A percentile compares a stretch with the other conserved stretches of the same genome.
Conservation (phyloP, 2,329 filamentous ascomycete genomes). For the Pseudogymnoascus sp. region DNA sequence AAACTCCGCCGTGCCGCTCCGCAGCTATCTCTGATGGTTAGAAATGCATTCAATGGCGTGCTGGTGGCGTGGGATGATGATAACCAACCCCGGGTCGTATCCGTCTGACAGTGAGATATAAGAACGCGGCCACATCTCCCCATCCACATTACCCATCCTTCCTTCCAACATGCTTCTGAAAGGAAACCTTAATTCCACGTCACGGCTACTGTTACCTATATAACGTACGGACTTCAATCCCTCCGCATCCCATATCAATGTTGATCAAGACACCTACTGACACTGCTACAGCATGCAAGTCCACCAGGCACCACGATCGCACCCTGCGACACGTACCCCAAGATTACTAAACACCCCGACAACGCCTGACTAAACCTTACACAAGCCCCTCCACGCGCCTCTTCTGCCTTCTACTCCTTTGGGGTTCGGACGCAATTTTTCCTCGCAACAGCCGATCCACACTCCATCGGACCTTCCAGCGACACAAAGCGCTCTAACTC, state of each 20-base stretch:
- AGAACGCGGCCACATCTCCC: not conserved
- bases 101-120: not conserved
- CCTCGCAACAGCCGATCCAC: not conserved
- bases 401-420: slow-evolving; percentile 1
- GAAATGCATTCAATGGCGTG: not conserved
- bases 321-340: not conserved
- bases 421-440: not conserved
- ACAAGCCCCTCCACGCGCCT: not conserved
- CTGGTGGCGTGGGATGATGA: not conserved
- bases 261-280: not conserved
- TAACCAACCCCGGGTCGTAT: not conserved
- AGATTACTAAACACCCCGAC: not conserved
- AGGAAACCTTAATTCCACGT: slow-evolving; percentile 1
- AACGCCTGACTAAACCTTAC: slow-evolving; percentile 1
- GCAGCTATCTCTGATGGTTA: not conserved
- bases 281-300: not conserved
- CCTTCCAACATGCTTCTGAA: not conserved
- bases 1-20: not conserved
- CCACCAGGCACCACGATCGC: not conserved
- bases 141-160: not conserved
- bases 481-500: not conserved
- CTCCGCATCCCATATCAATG: not conserved
- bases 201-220: not conserved
- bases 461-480: not conserved
- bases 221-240: not conserved